Conservation (phyloP, 2,329 filamentous ascomycete species). For the Trematosphaeria pertusa region DNA sequence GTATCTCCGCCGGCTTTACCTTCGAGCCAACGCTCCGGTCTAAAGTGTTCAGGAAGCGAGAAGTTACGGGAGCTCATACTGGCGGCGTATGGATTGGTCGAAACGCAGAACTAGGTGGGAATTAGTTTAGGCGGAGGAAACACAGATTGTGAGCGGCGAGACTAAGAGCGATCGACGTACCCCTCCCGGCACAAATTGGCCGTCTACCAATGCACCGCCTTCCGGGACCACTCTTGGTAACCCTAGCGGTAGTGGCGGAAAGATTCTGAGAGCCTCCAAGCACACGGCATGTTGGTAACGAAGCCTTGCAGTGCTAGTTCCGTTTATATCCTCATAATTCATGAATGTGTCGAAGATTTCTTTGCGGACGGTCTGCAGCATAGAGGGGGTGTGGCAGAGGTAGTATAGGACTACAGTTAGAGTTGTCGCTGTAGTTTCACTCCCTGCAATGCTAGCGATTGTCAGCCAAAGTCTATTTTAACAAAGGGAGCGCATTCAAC, state of each 20-base stretch:
- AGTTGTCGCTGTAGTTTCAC: constrained; percentile 48
- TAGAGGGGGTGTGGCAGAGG: constrained; percentile 21
- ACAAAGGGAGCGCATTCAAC: no score
- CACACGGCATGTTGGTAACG: constrained; percentile 25
- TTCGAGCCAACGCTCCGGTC: no score
- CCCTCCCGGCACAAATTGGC: constrained; percentile 18
- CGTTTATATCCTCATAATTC: constrained; percentile 23
- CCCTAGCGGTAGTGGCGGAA: constrained; percentile 23
- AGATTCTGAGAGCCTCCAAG: constrained; percentile 27
- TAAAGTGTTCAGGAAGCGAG: no score
- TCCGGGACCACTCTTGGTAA: constrained; percentile 16
- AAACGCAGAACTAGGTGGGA: no score
- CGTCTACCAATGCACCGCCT: constrained; percentile 17
- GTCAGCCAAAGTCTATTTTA: no score
- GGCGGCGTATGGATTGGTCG: no score
- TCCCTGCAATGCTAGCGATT: no score
- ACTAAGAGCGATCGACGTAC: no score
- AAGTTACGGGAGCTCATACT: no score
- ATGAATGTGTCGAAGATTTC: constrained; percentile 28
- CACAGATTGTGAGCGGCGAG: no score
- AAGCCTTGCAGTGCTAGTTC: constrained; percentile 12
- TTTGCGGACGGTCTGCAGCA: constrained; percentile 15
- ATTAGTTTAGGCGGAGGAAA: no score
- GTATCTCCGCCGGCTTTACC: no score
- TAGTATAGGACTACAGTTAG: constrained; percentile 39